Evolutionary conservation across 2,329 filamentous ascomycete species (phyloP).

Genomic region (Paecilomyces variotii): DNA sequence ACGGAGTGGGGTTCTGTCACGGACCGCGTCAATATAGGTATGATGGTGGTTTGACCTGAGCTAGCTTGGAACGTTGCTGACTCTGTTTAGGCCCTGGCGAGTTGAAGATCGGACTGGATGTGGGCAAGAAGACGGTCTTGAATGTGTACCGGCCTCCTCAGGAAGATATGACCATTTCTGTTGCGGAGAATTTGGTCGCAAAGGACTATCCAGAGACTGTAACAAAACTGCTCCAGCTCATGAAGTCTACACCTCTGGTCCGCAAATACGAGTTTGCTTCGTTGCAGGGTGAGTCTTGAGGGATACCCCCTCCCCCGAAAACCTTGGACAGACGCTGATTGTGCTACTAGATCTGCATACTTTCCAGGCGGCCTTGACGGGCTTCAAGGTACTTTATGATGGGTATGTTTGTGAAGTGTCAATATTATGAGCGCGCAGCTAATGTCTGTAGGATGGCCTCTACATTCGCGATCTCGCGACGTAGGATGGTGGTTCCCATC

Average conservation of each 20-base stretch:
- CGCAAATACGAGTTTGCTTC: constrained; percentile 64
- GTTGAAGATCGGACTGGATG: constrained; percentile 57
- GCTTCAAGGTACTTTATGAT: constrained; percentile 68
- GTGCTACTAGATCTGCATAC: constrained; percentile 56
- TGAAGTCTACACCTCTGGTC: constrained; percentile 55
- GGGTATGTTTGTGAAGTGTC: constrained; percentile 28
- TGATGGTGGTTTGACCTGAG: constrained; percentile 7
- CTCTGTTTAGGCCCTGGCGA: constrained; percentile 53
- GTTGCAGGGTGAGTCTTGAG: constrained; percentile 31
- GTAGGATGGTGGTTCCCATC: constrained; percentile 83
- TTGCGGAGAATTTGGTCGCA: constrained; percentile 59
- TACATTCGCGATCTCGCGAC: constrained; percentile 71
- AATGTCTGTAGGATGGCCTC: constrained; percentile 48
- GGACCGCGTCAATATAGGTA: constrained; percentile 71
- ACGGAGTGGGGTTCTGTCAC: constrained; percentile 70
- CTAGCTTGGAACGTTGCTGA: constrained; percentile 7
- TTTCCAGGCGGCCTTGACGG: constrained; percentile 73
- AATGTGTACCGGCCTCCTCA: constrained; percentile 65
- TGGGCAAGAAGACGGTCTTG: constrained; percentile 53
- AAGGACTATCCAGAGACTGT: constrained; percentile 58
- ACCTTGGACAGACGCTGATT: not conserved
- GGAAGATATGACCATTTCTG: constrained; percentile 65
- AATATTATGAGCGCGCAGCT: constrained; percentile 3
- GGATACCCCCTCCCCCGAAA: too few relatives aligned
- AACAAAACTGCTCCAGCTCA: constrained; percentile 52